These are phyloP conservation scores for Scutellaria minor DNA, from an alignment of 257 asterid species.

Conservation along the genomic window DNA sequence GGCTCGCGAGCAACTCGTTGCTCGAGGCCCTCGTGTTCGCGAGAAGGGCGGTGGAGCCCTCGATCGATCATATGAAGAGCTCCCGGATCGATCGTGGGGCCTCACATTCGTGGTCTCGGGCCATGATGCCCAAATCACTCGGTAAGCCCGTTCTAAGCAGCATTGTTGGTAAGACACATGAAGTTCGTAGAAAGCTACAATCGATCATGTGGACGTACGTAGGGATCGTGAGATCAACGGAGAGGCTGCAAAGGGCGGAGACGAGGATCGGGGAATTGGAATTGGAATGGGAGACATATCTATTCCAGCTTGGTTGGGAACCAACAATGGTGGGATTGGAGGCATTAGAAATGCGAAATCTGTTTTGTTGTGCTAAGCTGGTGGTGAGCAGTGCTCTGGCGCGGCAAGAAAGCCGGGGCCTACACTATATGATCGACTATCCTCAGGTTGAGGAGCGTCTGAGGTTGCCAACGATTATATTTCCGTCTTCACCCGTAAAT, in stretches of 20 bases:
- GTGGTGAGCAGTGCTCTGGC: constrained; percentile 91
- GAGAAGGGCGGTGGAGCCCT: constrained; percentile 86
- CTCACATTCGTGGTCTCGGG: constrained; percentile 68
- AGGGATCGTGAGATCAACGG: constrained; percentile 85
- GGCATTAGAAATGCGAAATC: constrained; percentile 94
- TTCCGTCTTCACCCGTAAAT: constrained; percentile 66
- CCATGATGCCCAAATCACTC: constrained; percentile 59
- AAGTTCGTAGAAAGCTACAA: constrained; percentile 75
- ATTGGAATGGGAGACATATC: constrained; percentile 78
- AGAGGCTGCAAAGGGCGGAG: constrained; percentile 75
- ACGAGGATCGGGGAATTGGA: constrained; percentile 80
- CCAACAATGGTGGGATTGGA: constrained; percentile 89
- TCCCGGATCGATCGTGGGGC: constrained; percentile 44
- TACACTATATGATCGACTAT: constrained; percentile 78
- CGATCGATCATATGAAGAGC: constrained; percentile 64
- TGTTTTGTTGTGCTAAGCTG: constrained; percentile 90
- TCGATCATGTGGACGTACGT: constrained; percentile 88
- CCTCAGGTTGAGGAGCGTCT: constrained; percentile 81
- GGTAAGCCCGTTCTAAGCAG: constrained; percentile 44
- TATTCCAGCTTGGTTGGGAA: constrained; percentile 95
- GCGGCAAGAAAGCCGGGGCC: constrained; percentile 95
- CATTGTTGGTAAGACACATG: constrained; percentile 57
- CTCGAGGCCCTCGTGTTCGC: constrained; percentile 97
- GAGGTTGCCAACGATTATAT: constrained; percentile 87
- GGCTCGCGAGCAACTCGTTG: constrained; percentile 93